phyloP scores from a whole-genome alignment of 352 stramenopile genomes.

The Globisporangium polare region DNA sequence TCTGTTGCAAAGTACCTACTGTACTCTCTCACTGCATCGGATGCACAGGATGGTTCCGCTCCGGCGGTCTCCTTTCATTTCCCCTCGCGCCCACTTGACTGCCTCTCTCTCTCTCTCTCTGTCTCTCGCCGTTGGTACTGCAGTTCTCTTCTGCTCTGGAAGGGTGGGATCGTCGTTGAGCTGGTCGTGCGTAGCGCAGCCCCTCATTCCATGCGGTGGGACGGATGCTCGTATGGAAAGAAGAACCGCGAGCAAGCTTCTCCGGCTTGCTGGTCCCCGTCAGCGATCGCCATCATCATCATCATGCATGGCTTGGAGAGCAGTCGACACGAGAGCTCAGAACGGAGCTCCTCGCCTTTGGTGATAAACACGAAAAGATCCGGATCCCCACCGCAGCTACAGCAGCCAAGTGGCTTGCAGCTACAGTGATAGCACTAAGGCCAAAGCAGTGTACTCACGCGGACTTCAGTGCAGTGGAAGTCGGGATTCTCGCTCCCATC shows the following conservation, averaged over 20 bases:
- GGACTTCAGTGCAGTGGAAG: too few species aligned
- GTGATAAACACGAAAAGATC: too few species aligned
- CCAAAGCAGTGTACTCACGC: too few species aligned
- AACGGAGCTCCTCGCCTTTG: too few species aligned
- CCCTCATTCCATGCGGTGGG: neutral
- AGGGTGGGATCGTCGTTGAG: neutral
- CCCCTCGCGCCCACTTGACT: neutral
- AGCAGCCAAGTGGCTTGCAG: too few species aligned
- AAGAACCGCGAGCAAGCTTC: neutral
- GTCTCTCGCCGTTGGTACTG: too few species aligned
- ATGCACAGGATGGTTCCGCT: slow-evolving; percentile 16
- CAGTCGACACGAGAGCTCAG: too few species aligned
- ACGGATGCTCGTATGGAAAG: neutral
- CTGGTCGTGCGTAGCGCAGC: neutral
- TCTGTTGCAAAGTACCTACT: neutral
- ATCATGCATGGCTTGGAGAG: too few species aligned
- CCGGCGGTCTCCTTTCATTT: neutral
- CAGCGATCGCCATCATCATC: too few species aligned
- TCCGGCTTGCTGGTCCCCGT: neutral
- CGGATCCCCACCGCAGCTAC: too few species aligned
- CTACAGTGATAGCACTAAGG: too few species aligned
- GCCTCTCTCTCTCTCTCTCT: neutral
- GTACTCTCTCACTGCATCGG: neutral
- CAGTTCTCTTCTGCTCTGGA: neutral
- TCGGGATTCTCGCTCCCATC: too few species aligned